A percentile compares a stretch with the other conserved stretches of the same genome.
These are phyloP conservation scores for Aspergillus japonicus DNA, from an alignment of 2,329 filamentous ascomycete genomes.

Conservation along the genomic window DNA sequence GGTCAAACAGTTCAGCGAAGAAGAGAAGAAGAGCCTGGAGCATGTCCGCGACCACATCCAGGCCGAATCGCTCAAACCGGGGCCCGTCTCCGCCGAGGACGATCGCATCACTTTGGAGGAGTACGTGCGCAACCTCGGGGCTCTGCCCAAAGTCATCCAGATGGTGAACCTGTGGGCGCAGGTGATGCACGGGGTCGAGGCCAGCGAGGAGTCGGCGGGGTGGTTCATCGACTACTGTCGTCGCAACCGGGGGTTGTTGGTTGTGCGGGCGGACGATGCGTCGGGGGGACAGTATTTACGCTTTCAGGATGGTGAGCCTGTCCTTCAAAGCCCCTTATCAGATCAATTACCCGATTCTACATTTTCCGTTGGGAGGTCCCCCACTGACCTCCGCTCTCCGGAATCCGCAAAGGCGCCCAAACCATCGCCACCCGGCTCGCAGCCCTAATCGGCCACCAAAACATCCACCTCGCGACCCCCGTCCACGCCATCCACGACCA, in stretches of 20 bases:
- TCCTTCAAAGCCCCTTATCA: neutral
- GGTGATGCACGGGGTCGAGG: conserved; percentile 42
- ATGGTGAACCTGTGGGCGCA: conserved; percentile 41
- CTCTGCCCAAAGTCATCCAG: conserved; percentile 27
- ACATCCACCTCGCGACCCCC: neutral
- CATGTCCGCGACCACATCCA: conserved; percentile 38
- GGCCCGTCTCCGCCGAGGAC: conserved; percentile 25
- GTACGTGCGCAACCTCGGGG: conserved; percentile 36
- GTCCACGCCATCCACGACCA: conserved; percentile 2
- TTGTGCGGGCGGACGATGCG: conserved; percentile 37
- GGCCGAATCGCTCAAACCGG: conserved; percentile 28
- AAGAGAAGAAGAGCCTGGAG: conserved; percentile 37
- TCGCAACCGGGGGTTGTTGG: conserved; percentile 33
- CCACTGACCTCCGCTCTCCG: neutral
- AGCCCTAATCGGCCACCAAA: neutral
- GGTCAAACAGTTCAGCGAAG: conserved; percentile 25
- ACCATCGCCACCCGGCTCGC: conserved; percentile 7
- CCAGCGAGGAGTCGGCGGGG: conserved; percentile 37
- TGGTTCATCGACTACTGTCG: conserved; percentile 44
- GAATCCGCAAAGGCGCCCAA: conserved; percentile 2
- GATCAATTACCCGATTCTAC: too few species aligned
- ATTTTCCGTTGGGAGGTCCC: neutral
- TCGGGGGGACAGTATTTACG: conserved; percentile 39
- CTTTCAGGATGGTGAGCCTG: conserved; percentile 21
- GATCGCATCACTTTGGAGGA: conserved; percentile 37